Percentiles rank a stretch among this genome's conserved stretches.
Evolutionary conservation across 2,329 filamentous ascomycete species (phyloP).

Genomic region (Thelonectria discophora): DNA sequence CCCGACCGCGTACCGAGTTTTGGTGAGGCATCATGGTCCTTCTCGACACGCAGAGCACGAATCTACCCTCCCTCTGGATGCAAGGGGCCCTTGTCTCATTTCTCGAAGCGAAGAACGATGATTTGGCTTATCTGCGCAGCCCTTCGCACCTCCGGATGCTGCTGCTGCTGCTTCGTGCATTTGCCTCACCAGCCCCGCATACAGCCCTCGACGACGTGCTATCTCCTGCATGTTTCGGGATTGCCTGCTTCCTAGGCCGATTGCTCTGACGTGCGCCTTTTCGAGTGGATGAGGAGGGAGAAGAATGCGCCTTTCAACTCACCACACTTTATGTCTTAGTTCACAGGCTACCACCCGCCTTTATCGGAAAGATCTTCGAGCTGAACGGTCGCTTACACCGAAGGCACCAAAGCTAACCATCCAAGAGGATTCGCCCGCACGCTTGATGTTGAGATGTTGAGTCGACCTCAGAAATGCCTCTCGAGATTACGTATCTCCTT

Average conservation of each 20-base stretch:
- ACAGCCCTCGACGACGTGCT: too few species aligned
- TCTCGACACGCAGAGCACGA: not conserved
- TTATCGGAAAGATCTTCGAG: constrained; percentile 4
- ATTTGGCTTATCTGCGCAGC: too few species aligned
- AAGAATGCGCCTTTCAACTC: too few species aligned
- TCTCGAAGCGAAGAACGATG: too few species aligned
- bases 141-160: too few species aligned
- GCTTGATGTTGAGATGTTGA: not conserved
- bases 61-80: too few species aligned
- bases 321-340: too few species aligned
- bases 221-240: not conserved
- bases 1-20: too few species aligned
- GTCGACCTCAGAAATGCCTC: not conserved
- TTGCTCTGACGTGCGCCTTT: not conserved
- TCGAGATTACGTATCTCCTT: not conserved
- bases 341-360: too few species aligned
- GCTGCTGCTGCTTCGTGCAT: too few species aligned
- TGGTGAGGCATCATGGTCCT: not conserved
- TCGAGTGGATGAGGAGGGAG: not conserved
- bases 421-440: constrained; percentile 1
- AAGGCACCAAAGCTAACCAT: not conserved
- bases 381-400: not conserved
- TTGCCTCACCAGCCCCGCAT: too few species aligned
- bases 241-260: not conserved
- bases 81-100: too few species aligned